Conservation (phyloP, 805 yeast genomes). For the Hagleromyces aurorensis region DNA sequence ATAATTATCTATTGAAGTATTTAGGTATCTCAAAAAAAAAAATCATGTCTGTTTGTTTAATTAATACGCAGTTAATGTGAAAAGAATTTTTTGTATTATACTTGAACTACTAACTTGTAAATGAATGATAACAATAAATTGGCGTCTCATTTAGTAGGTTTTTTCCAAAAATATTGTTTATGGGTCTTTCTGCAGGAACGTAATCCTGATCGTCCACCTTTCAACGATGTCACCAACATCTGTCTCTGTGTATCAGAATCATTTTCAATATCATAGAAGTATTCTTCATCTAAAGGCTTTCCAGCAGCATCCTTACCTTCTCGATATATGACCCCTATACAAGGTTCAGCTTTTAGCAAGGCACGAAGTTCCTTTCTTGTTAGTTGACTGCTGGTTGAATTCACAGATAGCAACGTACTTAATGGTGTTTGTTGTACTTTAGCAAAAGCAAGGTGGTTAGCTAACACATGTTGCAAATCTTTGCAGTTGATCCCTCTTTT, state of each 20-base stretch:
- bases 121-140: too few species aligned
- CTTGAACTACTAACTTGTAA: too few species aligned
- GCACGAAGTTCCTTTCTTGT: conserved; percentile 39
- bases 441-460: conserved; percentile 86
- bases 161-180: conserved; percentile 58
- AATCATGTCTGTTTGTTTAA: too few species aligned
- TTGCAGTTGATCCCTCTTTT: conserved; percentile 35
- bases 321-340: conserved; percentile 85
- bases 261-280: conserved; percentile 78
- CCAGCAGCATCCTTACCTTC: conserved; percentile 96
- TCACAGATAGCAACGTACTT: conserved; percentile 56
- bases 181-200: conserved; percentile 90
- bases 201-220: conserved; percentile 70
- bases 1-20: too few species aligned
- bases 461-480: conserved; percentile 55
- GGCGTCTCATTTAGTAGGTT: conserved; percentile 31
- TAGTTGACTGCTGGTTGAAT: conserved; percentile 43
- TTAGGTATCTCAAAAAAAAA: too few species aligned
- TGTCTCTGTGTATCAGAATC: conserved; percentile 70
- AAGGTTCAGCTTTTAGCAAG: conserved; percentile 36
- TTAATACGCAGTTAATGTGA: too few species aligned
- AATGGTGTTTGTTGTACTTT: conserved; percentile 82
- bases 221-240: conserved; percentile 59
- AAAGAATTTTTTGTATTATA: too few species aligned
- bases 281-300: conserved; percentile 86